A percentile compares a stretch with the other conserved stretches of the same genome.
phyloP scores from a whole-genome alignment of 2,329 filamentous ascomycete species.

The Incumbomyces lentus region DNA sequence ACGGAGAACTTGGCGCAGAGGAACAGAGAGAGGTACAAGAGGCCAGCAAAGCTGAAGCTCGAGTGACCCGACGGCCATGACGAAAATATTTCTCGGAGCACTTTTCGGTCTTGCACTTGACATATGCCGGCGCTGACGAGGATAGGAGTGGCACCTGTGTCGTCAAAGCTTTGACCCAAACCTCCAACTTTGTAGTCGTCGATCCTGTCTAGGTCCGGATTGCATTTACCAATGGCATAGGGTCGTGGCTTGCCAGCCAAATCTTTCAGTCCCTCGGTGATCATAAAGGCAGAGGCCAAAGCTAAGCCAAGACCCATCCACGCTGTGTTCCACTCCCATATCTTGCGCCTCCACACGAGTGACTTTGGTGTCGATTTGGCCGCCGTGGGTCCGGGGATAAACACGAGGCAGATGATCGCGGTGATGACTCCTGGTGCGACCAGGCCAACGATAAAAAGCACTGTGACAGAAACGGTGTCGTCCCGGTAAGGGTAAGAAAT shows the following conservation, averaged over 20 bases:
- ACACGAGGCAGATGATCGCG: slow-evolving; percentile 52
- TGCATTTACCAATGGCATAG: slow-evolving; percentile 58
- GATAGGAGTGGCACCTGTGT: slow-evolving; percentile 44
- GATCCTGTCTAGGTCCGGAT: slow-evolving; percentile 60
- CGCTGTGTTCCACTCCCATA: slow-evolving; percentile 84
- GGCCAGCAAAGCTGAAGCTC: slow-evolving; percentile 64
- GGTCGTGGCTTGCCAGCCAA: slow-evolving; percentile 56
- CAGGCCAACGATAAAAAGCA: slow-evolving; percentile 55
- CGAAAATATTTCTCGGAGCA: slow-evolving; percentile 71
- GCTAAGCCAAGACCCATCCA: slow-evolving; percentile 72
- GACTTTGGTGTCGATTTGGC: slow-evolving; percentile 51
- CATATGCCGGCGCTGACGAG: slow-evolving; percentile 73
- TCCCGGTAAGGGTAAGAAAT: slow-evolving; percentile 69
- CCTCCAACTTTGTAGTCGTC: slow-evolving; percentile 53
- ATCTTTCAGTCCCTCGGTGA: slow-evolving; percentile 78
- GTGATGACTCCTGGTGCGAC: slow-evolving; percentile 59
- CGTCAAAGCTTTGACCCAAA: slow-evolving; percentile 36
- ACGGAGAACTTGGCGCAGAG: slow-evolving; percentile 53
- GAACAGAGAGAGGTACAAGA: slow-evolving; percentile 80
- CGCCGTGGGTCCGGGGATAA: slow-evolving; percentile 64
- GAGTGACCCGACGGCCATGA: slow-evolving; percentile 73
- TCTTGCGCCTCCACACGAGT: slow-evolving; percentile 65
- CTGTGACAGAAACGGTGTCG: slow-evolving; percentile 60
- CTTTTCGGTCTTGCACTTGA: slow-evolving; percentile 48
- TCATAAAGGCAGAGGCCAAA: slow-evolving; percentile 61